Evolutionary conservation across 2,329 filamentous ascomycete genomes (phyloP), one percentile per base, ranked within the genome.

Genomic region (Aureobasidium lini): DNA sequence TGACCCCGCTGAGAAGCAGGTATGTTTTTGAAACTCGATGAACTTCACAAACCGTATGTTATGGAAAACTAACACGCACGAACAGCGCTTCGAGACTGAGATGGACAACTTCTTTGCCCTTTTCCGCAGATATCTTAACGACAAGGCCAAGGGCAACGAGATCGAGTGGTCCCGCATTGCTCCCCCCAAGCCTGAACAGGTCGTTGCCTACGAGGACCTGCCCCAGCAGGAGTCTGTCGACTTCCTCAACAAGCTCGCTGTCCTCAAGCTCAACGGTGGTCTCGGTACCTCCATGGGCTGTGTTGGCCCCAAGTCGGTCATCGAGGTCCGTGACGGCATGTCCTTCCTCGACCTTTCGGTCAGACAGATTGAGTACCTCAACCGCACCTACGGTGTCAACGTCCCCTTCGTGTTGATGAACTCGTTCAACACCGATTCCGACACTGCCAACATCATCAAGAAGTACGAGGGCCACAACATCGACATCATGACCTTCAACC

Each of bases 21-120:
- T 92, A 79, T 69, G 77, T 53, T 54, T 68, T 61, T 71, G 65
- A 31, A 56, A 32, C 49, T 56, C 11, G 18, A 23, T 23, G 23
- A 23, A 23, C 23, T 23, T 23, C 23, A 23, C 23, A 23, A 23
- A n/a, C 2, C 13, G 28, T 28, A 11, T 9, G 63, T 34, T 76
- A 66, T 62, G 11, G 7, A 60, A 16, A 56, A 49, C 36, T 61
- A 54, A 61, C 16, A 18, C 23, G 57, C 11, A 10, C 5, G 28
- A 23, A 39, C 59, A 67, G 89, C 85, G 95, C 66, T 97, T 97
- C 76, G 93, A 97, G 80, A 95, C 92, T 4, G 93, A 99, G 79
- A 97, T 96, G 92, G 94, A 99, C 84, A 99, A 99, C 86, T 99
- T 99, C 83, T 99, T 99, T 74, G 88, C 91, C 62, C 88, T 99